Evolutionary conservation across 164 flowering plant species (phyloP), one percentile per base, ranked within the genome.

Genomic region (Vitis riparia): DNA sequence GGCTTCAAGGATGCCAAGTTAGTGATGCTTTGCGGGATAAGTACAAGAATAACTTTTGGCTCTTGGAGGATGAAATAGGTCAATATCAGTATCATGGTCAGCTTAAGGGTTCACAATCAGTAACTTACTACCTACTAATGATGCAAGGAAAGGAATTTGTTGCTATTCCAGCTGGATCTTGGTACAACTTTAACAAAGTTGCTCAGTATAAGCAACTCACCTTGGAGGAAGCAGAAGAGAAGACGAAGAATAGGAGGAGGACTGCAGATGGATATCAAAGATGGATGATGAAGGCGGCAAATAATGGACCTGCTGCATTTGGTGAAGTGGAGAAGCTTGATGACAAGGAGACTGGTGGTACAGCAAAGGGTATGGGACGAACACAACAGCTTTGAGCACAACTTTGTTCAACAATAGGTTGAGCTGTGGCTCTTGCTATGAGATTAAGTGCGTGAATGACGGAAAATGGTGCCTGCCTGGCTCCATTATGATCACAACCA

Each of bases 231-330:
- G 99, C 99, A 59, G 99, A 95, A 81, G 99, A 93, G 80, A 93
- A 91, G 82, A 93, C 93, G 91, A 95, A 83, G 75, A 93, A 90
- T 57, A 84, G 97, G 80, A 87, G 88, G 76, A 95, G 83, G 77
- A 89, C 91, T 62, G 93, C 97, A 1, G 94, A 90, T 81, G 99
- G 99, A n/a, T 93, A 90, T 80, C 66, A 89, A 76, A 89, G 97
- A 68, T 95, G 99, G 99, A 93, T 93, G 94, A 95, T 95, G 99
- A 95, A 93, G 79, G 90, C 89, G 5, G 94, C 98, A 73, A 91
- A 80, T 74, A 89, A 79, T 80, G 99, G 98, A 59, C 68, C 98
- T 75, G 93, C 97, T 71, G 94, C 97, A 48, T 93, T 95, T 86
- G 94, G 98, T 77, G 96, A 86, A 79, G 79, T 71, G 59, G 91